These are phyloP conservation scores for Alloteropsis semialata DNA, from an alignment of 176 grass and related monocot genomes.

Conservation along the genomic window DNA sequence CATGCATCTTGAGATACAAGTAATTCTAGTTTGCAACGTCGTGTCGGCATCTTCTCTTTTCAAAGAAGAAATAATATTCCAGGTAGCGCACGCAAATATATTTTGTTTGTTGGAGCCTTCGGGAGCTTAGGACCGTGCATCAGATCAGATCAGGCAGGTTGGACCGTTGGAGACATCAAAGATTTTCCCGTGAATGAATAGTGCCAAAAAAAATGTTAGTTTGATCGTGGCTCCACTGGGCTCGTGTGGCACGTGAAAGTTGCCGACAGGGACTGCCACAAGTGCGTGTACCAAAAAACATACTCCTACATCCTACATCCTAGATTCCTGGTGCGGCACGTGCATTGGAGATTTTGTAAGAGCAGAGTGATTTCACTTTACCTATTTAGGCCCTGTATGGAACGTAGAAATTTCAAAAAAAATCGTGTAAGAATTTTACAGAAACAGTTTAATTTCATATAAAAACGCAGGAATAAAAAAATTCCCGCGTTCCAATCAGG, in stretches of 20 bases:
- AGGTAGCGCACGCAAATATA: background rate
- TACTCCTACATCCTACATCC: too few relatives aligned
- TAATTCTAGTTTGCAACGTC: background rate
- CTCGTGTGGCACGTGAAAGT: background rate
- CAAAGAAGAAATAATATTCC: background rate
- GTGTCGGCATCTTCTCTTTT: background rate
- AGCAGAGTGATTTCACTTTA: too few relatives aligned
- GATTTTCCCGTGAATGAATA: background rate
- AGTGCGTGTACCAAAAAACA: background rate
- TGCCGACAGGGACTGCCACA: background rate
- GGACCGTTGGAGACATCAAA: background rate
- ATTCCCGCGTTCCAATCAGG: too few relatives aligned
- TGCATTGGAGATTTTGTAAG: too few relatives aligned
- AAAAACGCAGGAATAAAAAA: too few relatives aligned
- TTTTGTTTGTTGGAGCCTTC: background rate
- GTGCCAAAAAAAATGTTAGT: background rate
- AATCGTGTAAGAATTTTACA: too few relatives aligned
- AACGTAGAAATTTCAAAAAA: too few relatives aligned
- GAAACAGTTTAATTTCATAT: too few relatives aligned
- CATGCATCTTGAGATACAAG: too few relatives aligned
- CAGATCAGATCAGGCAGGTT: background rate
- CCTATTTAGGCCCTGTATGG: too few relatives aligned
- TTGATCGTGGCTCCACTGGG: background rate
- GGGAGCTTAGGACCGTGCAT: background rate
- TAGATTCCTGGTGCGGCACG: too few relatives aligned